Evolutionary conservation across 2,329 filamentous ascomycete genomes (phyloP).

Genomic region (Calonectria multiphialidica): DNA sequence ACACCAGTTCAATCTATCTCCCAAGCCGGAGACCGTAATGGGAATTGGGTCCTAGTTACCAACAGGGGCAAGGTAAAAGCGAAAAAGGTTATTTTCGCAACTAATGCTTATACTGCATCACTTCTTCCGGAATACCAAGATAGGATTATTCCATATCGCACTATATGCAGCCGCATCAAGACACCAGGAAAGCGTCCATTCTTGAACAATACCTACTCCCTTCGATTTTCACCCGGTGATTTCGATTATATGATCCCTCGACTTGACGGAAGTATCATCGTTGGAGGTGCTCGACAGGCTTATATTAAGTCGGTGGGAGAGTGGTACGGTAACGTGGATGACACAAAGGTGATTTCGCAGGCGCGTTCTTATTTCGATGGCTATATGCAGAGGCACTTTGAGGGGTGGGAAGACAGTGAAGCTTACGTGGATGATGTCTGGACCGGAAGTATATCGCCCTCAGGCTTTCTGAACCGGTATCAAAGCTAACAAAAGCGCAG

Average conservation of each 20-base stretch:
- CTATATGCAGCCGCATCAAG: slow-evolving; percentile 34
- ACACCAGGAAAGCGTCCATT: background rate
- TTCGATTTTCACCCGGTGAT: background rate
- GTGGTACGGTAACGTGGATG: slow-evolving; percentile 18
- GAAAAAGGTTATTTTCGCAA: slow-evolving; percentile 40
- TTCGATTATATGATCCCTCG: slow-evolving; percentile 19
- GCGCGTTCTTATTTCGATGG: background rate
- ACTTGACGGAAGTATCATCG: slow-evolving; percentile 16
- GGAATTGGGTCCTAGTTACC: slow-evolving; percentile 25
- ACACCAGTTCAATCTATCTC: slow-evolving; percentile 33
- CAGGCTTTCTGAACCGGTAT: accelerated
- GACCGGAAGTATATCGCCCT: slow-evolving; percentile 52
- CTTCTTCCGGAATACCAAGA: slow-evolving; percentile 35
- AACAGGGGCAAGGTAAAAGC: slow-evolving; percentile 33
- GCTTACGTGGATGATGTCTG: slow-evolving; percentile 47
- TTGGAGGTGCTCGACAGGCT: slow-evolving; percentile 13
- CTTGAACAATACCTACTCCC: slow-evolving; percentile 6
- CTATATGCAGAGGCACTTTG: slow-evolving; percentile 15
- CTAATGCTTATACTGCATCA: slow-evolving; percentile 45
- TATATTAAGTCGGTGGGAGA: background rate
- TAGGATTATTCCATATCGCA: slow-evolving; percentile 29
- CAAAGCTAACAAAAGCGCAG: slow-evolving; percentile 30
- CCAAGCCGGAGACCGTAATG: slow-evolving; percentile 15
- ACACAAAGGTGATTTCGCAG: background rate
- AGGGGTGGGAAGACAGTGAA: slow-evolving; percentile 10